A percentile compares a stretch with the other conserved stretches of the same genome.
Conservation (phyloP, 257 asterid species). For the Solanum raphanifolium region DNA sequence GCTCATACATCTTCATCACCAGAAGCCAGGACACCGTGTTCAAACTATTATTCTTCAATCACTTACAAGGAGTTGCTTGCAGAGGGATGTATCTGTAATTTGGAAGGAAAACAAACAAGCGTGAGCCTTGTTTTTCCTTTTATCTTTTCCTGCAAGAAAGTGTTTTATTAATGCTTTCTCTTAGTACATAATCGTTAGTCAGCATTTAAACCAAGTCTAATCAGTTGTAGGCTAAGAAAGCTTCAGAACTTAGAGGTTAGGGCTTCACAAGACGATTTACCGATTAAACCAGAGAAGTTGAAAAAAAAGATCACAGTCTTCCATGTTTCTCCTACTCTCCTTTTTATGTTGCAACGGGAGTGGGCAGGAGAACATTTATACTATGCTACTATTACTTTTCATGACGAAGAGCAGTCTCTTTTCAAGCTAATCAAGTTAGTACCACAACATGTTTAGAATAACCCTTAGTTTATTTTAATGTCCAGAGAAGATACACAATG, state of each 20-base stretch:
- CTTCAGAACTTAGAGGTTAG: neutral
- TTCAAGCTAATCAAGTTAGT: neutral
- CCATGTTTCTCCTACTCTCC: neutral
- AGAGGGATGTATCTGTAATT: neutral
- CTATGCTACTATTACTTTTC: neutral
- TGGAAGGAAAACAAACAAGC: neutral
- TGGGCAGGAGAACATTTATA: neutral
- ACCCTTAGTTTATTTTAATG: neutral
- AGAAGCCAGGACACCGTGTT: neutral
- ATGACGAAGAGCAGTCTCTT: neutral
- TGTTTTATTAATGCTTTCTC: neutral
- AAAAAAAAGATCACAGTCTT: neutral
- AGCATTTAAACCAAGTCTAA: neutral
- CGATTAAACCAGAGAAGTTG: neutral
- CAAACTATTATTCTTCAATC: neutral
- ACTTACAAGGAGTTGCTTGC: neutral
- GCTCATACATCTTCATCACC: conserved; percentile 29
- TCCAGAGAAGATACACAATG: neutral
- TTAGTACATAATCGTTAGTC: neutral
- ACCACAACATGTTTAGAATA: neutral
- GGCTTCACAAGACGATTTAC: neutral
- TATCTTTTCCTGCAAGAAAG: neutral
- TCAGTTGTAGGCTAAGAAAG: neutral
- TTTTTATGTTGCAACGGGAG: neutral
- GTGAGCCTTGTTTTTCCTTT: neutral